A percentile compares a stretch with the other conserved stretches of the same genome.
Evolutionary conservation across 2,329 filamentous ascomycete genomes (phyloP).

Genomic region (Neonectria neomacrospora): DNA sequence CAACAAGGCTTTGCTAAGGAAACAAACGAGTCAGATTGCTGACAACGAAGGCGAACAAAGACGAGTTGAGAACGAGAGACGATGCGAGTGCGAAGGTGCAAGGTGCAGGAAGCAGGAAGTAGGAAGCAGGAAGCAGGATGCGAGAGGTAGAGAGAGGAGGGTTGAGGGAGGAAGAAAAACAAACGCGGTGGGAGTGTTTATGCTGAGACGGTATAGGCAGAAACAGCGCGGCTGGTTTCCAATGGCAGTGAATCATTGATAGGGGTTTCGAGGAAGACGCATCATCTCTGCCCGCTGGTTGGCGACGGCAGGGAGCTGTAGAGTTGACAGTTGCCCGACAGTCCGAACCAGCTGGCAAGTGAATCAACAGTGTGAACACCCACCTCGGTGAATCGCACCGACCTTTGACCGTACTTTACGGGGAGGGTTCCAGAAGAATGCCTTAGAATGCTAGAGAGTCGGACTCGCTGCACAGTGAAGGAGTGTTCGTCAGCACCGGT

Average conservation of each 20-base stretch:
- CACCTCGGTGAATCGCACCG: background rate
- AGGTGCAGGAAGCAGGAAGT: background rate
- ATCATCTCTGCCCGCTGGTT: constrained; percentile 24
- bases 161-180: constrained; percentile 24
- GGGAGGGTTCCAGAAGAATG: background rate
- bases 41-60: constrained; percentile 23
- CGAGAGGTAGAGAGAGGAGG: background rate
- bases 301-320: constrained; percentile 21
- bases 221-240: constrained; percentile 4
- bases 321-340: constrained; percentile 18
- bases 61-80: constrained; percentile 28
- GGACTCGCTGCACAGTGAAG: background rate
- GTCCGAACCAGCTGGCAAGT: background rate
- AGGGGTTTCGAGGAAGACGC: constrained; percentile 5
- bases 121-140: background rate
- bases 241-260: constrained; percentile 35
- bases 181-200: constrained; percentile 13
- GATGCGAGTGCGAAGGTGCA: constrained; percentile 26
- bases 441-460: background rate
- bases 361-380: background rate
- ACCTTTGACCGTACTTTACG: background rate
- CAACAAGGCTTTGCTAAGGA: background rate
- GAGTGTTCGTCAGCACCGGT: background rate
- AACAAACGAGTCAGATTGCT: constrained; percentile 21
- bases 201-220: background rate